A percentile compares a stretch with the other conserved stretches of the same genome.
phyloP scores from a whole-genome alignment of 768 basidiomycete species.

The Cystobasidium ongulense region DNA sequence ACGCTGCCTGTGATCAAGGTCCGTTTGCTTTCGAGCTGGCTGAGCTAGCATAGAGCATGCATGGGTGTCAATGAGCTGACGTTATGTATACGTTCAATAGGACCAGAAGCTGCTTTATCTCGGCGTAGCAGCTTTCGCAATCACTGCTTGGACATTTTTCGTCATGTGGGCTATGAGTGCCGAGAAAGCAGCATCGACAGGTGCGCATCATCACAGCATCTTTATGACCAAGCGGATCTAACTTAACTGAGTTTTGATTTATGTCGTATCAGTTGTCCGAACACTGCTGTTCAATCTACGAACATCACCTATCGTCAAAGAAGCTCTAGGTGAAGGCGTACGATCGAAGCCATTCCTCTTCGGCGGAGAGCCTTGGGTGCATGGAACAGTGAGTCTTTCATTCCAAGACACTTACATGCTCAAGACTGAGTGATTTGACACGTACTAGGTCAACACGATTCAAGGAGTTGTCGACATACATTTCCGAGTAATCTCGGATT shows the following conservation, averaged over 20 bases:
- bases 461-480: conserved; percentile 30
- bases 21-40: background rate
- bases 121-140: conserved; percentile 9
- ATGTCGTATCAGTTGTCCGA: background rate
- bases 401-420: background rate
- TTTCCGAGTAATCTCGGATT: background rate
- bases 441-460: conserved; percentile 21
- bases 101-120: conserved; percentile 19
- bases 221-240: background rate
- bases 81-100: background rate
- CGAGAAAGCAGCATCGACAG: conserved; percentile 23
- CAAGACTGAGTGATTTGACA: background rate
- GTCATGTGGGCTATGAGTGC: conserved; percentile 27
- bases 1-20: conserved; percentile 25
- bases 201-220: background rate
- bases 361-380: conserved; percentile 17
- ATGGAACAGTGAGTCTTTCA: background rate
- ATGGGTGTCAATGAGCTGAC: too few species aligned
- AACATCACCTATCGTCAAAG: conserved; percentile 4
- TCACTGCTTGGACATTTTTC: conserved; percentile 25
- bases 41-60: too few species aligned
- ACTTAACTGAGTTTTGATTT: background rate
- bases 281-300: conserved; percentile 21
- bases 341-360: conserved; percentile 23
- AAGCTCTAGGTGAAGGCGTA: conserved; percentile 25